These are phyloP conservation scores for Ceratopteris richardii DNA, from an alignment of 75 land plant genomes.

Conservation along the genomic window DNA sequence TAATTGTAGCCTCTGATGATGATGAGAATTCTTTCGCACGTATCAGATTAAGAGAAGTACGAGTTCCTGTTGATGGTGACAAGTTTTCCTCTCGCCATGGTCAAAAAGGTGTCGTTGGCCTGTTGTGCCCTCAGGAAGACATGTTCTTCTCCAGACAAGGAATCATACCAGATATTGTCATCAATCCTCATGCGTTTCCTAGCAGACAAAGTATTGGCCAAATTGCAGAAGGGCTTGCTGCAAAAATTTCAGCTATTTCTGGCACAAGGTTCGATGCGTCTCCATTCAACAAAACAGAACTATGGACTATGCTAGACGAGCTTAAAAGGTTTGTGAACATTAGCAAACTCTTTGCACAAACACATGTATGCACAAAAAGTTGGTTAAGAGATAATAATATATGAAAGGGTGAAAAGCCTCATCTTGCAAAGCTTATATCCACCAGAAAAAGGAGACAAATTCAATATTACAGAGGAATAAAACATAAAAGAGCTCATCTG, in stretches of 20 bases:
- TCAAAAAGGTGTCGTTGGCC: conserved; percentile 89
- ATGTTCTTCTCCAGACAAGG: conserved; percentile 82
- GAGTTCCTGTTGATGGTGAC: conserved; percentile 69
- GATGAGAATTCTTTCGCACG: conserved; percentile 78
- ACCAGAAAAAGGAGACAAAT: no score
- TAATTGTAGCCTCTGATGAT: conserved; percentile 66
- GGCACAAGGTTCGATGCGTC: conserved; percentile 33
- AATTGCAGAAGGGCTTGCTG: conserved; percentile 61
- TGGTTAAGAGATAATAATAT: no score
- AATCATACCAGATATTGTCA: conserved; percentile 85
- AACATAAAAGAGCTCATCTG: no score
- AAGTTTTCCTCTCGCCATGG: conserved; percentile 96
- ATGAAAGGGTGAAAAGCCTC: no score
- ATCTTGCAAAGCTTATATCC: no score
- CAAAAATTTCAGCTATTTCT: conserved; percentile 54
- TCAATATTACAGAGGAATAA: no score
- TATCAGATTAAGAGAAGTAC: conserved; percentile 61
- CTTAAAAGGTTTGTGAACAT: not conserved
- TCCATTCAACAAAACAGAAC: conserved; percentile 1
- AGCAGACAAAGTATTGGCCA: conserved; percentile 89
- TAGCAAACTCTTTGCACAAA: no score
- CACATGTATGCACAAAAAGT: no score
- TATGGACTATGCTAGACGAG: not conserved
- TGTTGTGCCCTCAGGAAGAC: conserved; percentile 66
- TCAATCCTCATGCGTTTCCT: conserved; percentile 96